phyloP scores from a whole-genome alignment of 495 filamentous ascomycete genomes.

The Bathelium albidoporum region DNA sequence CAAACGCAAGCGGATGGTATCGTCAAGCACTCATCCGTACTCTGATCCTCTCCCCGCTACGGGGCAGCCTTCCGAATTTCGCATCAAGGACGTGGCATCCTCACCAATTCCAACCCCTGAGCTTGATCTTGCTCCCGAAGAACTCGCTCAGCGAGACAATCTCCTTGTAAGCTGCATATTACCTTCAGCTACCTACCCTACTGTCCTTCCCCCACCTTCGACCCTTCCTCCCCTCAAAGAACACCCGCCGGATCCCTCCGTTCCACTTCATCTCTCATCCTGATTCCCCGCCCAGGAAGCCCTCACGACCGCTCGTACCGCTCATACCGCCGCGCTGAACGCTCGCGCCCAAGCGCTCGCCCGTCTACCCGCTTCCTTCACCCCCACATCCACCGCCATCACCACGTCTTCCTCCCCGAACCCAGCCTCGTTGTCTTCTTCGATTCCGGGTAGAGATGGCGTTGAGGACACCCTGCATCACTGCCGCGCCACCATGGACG shows the following conservation, averaged over 20 bases:
- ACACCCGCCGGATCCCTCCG: too few relatives aligned
- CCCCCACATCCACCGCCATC: not conserved
- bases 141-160: not conserved
- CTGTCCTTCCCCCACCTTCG: not conserved
- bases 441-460: slow-evolving; percentile 17
- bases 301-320: slow-evolving; percentile 5
- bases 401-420: slow-evolving; percentile 9
- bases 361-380: not conserved
- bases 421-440: slow-evolving; percentile 6
- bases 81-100: not conserved
- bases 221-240: not conserved
- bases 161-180: not conserved
- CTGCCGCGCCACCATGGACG: slow-evolving; percentile 42
- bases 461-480: slow-evolving; percentile 8
- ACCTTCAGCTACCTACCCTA: not conserved
- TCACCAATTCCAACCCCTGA: not conserved
- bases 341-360: not conserved
- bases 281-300: not conserved
- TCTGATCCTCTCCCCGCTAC: not conserved
- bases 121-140: not conserved
- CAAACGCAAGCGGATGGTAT: not conserved
- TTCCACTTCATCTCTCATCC: not conserved
- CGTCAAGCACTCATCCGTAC: not conserved
- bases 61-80: not conserved
- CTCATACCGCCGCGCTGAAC: not conserved